Percentiles rank a stretch among this genome's conserved stretches.
Evolutionary conservation across 768 basidiomycete genomes (phyloP).

Genomic region (Xerocomus brunneocitrinus): DNA sequence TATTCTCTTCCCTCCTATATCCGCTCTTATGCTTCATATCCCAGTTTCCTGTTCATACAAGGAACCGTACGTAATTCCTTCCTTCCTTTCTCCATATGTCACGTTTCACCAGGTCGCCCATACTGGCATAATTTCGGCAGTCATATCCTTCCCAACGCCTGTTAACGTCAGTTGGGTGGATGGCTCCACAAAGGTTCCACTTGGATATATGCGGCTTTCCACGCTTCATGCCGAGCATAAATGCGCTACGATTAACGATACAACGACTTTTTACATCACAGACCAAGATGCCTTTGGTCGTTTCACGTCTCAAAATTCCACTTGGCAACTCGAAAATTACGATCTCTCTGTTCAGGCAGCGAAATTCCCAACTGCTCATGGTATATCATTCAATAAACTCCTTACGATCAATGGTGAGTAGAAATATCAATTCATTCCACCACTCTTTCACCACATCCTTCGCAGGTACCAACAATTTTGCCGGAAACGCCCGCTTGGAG

Average conservation of each 20-base stretch:
- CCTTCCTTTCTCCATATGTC: not conserved
- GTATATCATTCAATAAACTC: conserved; percentile 59
- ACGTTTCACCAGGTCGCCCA: conserved; percentile 48
- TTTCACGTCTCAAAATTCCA: conserved; percentile 62
- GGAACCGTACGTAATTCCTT: conserved; percentile 42
- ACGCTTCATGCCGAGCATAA: conserved; percentile 47
- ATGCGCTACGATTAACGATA: conserved; percentile 59
- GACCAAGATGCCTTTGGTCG: conserved; percentile 55
- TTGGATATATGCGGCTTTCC: conserved; percentile 54
- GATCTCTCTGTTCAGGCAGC: conserved; percentile 58
- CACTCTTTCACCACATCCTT: not conserved
- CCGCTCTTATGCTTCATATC: conserved; percentile 4
- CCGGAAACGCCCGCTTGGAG: conserved; percentile 47
- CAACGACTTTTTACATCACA: conserved; percentile 50
- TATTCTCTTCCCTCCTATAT: too few relatives aligned
- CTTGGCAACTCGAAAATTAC: conserved; percentile 58
- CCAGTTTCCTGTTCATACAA: conserved; percentile 48
- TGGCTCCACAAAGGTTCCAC: conserved; percentile 39
- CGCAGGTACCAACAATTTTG: conserved; percentile 58
- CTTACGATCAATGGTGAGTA: conserved; percentile 52
- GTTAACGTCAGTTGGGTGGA: conserved; percentile 58
- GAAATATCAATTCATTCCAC: not conserved
- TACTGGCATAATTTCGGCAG: conserved; percentile 60
- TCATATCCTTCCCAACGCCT: conserved; percentile 55
- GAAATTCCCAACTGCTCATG: conserved; percentile 64